A percentile compares a stretch with the other conserved stretches of the same genome.
phyloP scores from a whole-genome alignment of 2,329 filamentous ascomycete species.

The Penicillium sp. region DNA sequence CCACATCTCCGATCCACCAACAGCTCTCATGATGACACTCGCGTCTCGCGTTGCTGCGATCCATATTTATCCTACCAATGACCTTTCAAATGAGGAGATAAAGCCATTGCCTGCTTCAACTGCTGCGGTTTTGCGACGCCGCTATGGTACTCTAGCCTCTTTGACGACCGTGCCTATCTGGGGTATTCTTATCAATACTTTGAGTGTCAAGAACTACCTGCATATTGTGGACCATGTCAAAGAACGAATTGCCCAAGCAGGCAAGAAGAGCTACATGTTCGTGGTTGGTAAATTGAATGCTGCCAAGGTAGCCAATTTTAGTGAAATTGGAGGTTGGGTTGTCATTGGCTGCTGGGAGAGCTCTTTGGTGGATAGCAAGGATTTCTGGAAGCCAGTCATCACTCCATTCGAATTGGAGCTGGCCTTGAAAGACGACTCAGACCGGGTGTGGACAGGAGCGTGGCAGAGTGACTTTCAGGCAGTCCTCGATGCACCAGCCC shows the following conservation, averaged over 20 bases:
- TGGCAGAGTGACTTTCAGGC: slow-evolving; percentile 83
- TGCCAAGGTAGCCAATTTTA: slow-evolving; percentile 92
- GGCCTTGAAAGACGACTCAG: slow-evolving; percentile 63
- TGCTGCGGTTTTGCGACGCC: slow-evolving; percentile 60
- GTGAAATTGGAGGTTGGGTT: slow-evolving; percentile 91
- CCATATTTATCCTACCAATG: slow-evolving; percentile 61
- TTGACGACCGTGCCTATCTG: slow-evolving; percentile 75
- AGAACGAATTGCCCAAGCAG: slow-evolving; percentile 62
- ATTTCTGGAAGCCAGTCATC: slow-evolving; percentile 79
- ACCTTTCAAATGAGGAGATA: slow-evolving; percentile 20
- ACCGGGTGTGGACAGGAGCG: slow-evolving; percentile 72
- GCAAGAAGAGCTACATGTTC: slow-evolving; percentile 92
- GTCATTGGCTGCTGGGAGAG: slow-evolving; percentile 98
- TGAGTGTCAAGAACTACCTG: slow-evolving; percentile 85
- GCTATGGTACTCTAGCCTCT: slow-evolving; percentile 76
- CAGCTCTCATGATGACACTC: slow-evolving; percentile 75
- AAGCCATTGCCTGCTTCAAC: slow-evolving; percentile 44
- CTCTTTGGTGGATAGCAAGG: slow-evolving; percentile 76
- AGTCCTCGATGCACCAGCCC: slow-evolving; percentile 42
- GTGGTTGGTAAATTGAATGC: slow-evolving; percentile 95
- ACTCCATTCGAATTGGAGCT: slow-evolving; percentile 90
- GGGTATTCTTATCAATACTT: slow-evolving; percentile 90
- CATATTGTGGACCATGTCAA: slow-evolving; percentile 67
- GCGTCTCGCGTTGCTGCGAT: slow-evolving; percentile 71
- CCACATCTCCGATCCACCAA: slow-evolving; percentile 72